Conservation (phyloP, 768 basidiomycete genomes). For the Asterophora parasitica region DNA sequence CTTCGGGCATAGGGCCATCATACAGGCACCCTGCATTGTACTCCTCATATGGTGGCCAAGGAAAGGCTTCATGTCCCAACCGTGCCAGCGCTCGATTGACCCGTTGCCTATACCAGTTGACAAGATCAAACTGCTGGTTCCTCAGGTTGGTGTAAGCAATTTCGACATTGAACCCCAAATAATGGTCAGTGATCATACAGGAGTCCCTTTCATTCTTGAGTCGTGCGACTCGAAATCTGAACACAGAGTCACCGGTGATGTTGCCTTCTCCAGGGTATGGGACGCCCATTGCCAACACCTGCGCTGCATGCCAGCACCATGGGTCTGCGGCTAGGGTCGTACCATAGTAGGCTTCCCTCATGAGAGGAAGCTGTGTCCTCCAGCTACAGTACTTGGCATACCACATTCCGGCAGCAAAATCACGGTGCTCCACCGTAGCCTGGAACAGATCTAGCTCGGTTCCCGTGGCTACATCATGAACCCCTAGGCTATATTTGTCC, state of each 20-base stretch:
- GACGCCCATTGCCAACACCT: too few relatives aligned
- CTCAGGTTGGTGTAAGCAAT: neutral
- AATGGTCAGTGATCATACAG: neutral
- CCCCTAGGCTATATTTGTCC: neutral
- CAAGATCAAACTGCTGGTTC: neutral
- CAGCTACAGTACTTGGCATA: neutral
- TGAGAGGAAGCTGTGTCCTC: neutral
- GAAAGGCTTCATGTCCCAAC: neutral
- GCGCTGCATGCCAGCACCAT: constrained; percentile 3
- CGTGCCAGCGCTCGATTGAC: neutral
- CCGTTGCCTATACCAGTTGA: neutral
- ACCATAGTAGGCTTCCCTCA: neutral
- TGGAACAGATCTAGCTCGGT: neutral
- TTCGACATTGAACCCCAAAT: neutral
- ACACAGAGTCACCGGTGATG: neutral
- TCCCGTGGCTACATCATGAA: neutral
- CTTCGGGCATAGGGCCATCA: neutral
- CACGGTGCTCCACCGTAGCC: neutral
- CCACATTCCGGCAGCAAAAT: neutral
- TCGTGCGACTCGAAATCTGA: neutral
- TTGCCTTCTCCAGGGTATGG: neutral
- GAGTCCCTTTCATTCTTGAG: neutral
- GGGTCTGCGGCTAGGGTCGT: neutral
- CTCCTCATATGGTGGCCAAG: neutral
- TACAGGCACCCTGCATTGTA: neutral